These are phyloP conservation scores for Dothistroma septosporum DNA, from an alignment of 2,329 filamentous ascomycete species.

Conservation along the genomic window DNA sequence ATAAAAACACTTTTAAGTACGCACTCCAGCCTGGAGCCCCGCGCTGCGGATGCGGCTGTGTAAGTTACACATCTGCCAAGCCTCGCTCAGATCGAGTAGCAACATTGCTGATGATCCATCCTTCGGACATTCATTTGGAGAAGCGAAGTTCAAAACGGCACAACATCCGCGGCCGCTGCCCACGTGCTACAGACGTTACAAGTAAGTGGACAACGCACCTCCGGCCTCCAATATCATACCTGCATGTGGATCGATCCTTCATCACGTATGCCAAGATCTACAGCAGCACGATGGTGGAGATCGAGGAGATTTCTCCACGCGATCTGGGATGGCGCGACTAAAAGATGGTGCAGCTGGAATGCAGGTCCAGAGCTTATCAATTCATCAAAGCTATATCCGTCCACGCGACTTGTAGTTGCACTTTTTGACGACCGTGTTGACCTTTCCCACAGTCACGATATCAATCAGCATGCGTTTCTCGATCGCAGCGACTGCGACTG, in stretches of 20 bases:
- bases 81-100: neutral
- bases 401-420: neutral
- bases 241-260: neutral
- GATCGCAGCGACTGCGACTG: slow-evolving; percentile 8
- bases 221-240: neutral
- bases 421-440: neutral
- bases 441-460: neutral
- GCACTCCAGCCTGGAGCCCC: no score
- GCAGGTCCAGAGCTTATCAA: neutral
- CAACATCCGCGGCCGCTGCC: neutral
- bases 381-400: neutral
- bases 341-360: neutral
- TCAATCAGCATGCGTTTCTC: slow-evolving; percentile 15
- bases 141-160: neutral
- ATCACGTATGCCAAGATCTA: neutral
- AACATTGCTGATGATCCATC: neutral
- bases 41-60: neutral
- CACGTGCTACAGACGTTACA: neutral
- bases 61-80: neutral
- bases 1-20: no score
- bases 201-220: neutral
- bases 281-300: neutral
- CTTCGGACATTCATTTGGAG: neutral
- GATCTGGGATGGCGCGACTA: neutral
- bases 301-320: neutral